Percentiles rank a stretch among this genome's conserved stretches.
These are phyloP conservation scores for Kappamyces sp. DNA, from an alignment of 192 early-diverging fungal species.

Conservation along the genomic window DNA sequence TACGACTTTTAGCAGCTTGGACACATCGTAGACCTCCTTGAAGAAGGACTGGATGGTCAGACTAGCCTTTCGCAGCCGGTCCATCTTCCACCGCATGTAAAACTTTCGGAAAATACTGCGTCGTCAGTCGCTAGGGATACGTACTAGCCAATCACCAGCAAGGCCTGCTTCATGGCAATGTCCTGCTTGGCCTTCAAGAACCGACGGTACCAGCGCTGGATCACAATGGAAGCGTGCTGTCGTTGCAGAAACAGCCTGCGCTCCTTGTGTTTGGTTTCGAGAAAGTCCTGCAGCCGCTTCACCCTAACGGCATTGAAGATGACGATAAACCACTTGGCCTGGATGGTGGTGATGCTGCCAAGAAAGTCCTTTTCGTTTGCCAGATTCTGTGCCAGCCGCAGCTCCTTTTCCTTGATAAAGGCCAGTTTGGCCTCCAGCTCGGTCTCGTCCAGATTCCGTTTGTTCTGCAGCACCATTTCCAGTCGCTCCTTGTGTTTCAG, in stretches of 20 bases:
- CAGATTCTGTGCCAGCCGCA: constrained; percentile 4
- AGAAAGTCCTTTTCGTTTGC: constrained; percentile 39
- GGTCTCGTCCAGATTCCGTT: constrained; percentile 8
- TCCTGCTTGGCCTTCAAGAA: constrained; percentile 21
- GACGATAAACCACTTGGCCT: constrained; percentile 50
- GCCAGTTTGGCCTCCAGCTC: constrained; percentile 19
- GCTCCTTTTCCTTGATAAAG: constrained; percentile 31
- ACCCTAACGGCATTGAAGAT: constrained; percentile 38
- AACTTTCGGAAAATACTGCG: constrained; percentile 1
- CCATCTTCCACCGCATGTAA: constrained; percentile 10
- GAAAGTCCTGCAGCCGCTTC: constrained; percentile 23
- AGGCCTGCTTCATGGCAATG: constrained; percentile 18
- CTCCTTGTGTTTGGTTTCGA: constrained; percentile 23
- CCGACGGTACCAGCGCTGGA: constrained; percentile 32
- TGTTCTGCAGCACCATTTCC: constrained; percentile 14
- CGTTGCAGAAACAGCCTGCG: constrained; percentile 3
- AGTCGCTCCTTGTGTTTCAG: constrained; percentile 15
- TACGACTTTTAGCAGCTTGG: constrained; percentile 51
- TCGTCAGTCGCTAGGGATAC: constrained; percentile 4
- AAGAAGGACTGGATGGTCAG: constrained; percentile 47
- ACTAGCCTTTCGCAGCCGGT: constrained; percentile 17
- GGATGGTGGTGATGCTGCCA: constrained; percentile 29
- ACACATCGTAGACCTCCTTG: constrained; percentile 50
- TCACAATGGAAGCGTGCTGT: constrained; percentile 30
- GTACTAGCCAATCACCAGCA: constrained; percentile 37